Percentiles rank a stretch among this genome's conserved stretches.
phyloP scores from a whole-genome alignment of 352 stramenopile species.

The Globisporangium canariense region DNA sequence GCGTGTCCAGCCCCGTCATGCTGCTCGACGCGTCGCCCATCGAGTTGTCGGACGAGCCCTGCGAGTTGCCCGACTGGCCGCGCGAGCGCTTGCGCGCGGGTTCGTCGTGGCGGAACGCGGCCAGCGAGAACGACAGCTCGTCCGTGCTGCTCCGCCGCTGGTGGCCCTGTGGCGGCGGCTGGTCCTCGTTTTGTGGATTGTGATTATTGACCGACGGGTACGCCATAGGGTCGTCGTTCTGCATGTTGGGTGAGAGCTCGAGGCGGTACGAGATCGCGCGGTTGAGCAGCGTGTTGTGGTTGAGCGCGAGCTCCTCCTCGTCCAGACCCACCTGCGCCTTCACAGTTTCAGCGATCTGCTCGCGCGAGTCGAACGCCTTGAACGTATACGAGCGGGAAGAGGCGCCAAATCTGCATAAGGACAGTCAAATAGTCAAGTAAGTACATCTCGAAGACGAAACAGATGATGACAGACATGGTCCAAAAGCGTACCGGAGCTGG shows the following conservation, averaged over 20 bases:
- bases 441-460: not conserved
- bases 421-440: not conserved
- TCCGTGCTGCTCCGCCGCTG: conserved; percentile 27
- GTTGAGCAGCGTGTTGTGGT: conserved; percentile 84
- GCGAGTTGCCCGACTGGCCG: conserved; percentile 49
- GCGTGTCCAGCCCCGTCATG: conserved; percentile 1
- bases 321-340: conserved; percentile 47
- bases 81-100: conserved; percentile 44
- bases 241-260: conserved; percentile 54
- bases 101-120: conserved; percentile 19
- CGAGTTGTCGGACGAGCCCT: conserved; percentile 51
- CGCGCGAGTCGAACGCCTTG: conserved; percentile 73
- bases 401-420: conserved; percentile 45
- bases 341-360: conserved; percentile 68
- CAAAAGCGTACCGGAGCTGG: conserved; percentile 37
- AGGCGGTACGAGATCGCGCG: conserved; percentile 70
- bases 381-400: conserved; percentile 83
- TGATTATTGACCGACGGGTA: conserved; percentile 11
- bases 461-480: not conserved
- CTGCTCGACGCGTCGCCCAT: conserved; percentile 11
- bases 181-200: conserved; percentile 21
- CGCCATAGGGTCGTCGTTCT: conserved; percentile 47
- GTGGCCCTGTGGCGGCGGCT: conserved; percentile 13
- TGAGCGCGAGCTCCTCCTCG: conserved; percentile 52
- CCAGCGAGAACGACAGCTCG: conserved; percentile 26